phyloP scores from a whole-genome alignment of 768 basidiomycete genomes.

The Hygrocybe coccinea region DNA sequence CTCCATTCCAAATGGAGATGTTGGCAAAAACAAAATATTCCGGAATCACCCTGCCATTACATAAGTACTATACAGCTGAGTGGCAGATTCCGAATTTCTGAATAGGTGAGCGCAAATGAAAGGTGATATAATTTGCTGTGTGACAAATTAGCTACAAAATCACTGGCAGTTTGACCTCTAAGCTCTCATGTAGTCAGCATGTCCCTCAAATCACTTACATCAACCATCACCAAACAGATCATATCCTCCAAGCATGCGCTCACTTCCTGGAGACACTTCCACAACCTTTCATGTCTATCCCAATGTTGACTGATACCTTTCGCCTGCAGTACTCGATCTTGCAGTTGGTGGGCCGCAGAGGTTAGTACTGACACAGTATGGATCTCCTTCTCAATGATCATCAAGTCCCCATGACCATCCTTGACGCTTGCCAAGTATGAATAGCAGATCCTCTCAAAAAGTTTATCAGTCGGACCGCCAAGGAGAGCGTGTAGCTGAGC shows the following conservation, averaged over 20 bases:
- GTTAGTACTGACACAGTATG: neutral
- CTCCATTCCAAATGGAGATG: too few species aligned
- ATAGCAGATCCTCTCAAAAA: too few species aligned
- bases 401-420: neutral
- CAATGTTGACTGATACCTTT: neutral
- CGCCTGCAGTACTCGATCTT: neutral
- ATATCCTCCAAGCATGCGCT: conserved; percentile 2
- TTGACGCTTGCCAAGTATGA: neutral
- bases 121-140: too few species aligned
- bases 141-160: too few species aligned
- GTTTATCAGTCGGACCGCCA: too few species aligned
- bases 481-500: too few species aligned
- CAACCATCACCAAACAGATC: neutral
- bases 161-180: neutral
- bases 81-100: too few species aligned
- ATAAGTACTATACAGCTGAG: too few species aligned
- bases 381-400: neutral
- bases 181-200: neutral
- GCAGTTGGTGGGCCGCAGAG: neutral
- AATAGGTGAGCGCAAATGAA: too few species aligned
- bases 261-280: neutral
- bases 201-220: neutral
- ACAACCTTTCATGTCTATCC: neutral
- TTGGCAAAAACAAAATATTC: too few species aligned
- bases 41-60: too few species aligned